Percentiles rank a stretch among this genome's conserved stretches.
Conservation (phyloP, 1,284 basidiomycete genomes). For the Amylostereum areolatum region DNA sequence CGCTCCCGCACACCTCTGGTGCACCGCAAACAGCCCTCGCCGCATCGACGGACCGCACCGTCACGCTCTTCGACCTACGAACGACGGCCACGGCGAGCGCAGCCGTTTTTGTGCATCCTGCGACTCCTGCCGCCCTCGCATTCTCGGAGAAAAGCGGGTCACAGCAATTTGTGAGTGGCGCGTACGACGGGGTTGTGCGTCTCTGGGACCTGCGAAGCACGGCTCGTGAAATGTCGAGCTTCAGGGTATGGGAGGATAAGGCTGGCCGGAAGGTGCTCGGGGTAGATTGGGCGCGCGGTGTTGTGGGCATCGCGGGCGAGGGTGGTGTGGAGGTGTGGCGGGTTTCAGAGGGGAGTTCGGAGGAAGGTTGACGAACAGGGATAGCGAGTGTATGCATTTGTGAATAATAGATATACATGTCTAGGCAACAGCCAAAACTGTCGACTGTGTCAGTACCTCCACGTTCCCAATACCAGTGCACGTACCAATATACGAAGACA, state of each 20-base stretch:
- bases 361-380: constrained; percentile 21
- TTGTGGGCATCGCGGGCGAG: constrained; percentile 78
- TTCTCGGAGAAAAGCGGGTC: constrained; percentile 19
- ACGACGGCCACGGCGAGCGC: constrained; percentile 29
- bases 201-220: constrained; percentile 84
- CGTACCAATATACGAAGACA: too few species aligned
- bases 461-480: too few species aligned
- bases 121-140: constrained; percentile 46
- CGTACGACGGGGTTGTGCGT: constrained; percentile 78
- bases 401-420: constrained; percentile 2
- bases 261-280: constrained; percentile 53
- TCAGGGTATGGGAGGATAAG: constrained; percentile 54
- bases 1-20: constrained; percentile 32
- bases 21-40: constrained; percentile 37
- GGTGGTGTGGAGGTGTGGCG: constrained; percentile 81
- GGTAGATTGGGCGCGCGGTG: constrained; percentile 70
- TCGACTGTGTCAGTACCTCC: too few species aligned
- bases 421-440: too few species aligned
- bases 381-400: constrained; percentile 1
- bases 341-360: too few species aligned
- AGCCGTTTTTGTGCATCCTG: constrained; percentile 58
- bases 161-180: constrained; percentile 73
- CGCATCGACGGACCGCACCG: constrained; percentile 63
- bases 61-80: constrained; percentile 65
- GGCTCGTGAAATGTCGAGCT: constrained; percentile 58